Evolutionary conservation across 371 early-diverging fungal species (phyloP).

Genomic region (Chytridium lagenaria): DNA sequence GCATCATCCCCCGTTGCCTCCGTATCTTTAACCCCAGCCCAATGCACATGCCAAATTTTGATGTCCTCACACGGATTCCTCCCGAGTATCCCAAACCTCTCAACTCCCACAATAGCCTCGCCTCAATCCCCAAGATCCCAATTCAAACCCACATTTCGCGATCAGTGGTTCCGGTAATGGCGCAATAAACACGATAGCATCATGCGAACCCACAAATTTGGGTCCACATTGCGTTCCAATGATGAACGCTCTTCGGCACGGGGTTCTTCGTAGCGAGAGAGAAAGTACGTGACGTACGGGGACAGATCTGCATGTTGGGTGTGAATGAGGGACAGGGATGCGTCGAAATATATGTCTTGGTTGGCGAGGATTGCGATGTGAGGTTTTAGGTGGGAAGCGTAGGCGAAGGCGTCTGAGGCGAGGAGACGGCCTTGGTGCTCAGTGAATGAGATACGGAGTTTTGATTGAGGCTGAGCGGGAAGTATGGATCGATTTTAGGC

Average conservation of each 20-base stretch:
- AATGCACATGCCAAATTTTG: conserved; percentile 40
- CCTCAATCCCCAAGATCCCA: conserved; percentile 42
- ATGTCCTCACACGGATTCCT: conserved; percentile 39
- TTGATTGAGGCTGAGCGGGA: conserved; percentile 22
- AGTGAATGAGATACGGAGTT: conserved; percentile 20
- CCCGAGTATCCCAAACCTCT: conserved; percentile 33
- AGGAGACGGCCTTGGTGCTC: conserved; percentile 20
- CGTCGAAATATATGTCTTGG: conserved; percentile 40
- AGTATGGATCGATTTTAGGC: conserved; percentile 21
- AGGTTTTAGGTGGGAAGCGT: conserved; percentile 26
- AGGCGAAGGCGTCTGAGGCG: conserved; percentile 31
- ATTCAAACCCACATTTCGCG: conserved; percentile 22
- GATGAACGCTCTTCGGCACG: conserved; percentile 17
- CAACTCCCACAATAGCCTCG: conserved; percentile 38
- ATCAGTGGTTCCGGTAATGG: conserved; percentile 34
- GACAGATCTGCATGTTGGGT: conserved; percentile 24
- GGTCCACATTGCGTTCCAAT: conserved; percentile 37
- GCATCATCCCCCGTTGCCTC: not conserved
- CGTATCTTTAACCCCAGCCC: conserved; percentile 13
- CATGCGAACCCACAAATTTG: conserved; percentile 35
- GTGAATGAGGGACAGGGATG: conserved; percentile 19
- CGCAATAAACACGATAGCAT: conserved; percentile 34
- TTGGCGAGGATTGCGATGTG: conserved; percentile 35
- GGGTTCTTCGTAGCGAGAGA: conserved; percentile 33
- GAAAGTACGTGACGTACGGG: conserved; percentile 29